Evolutionary conservation across 805 yeast genomes (phyloP).

Genomic region (Metahyphopichia silvanorum): DNA sequence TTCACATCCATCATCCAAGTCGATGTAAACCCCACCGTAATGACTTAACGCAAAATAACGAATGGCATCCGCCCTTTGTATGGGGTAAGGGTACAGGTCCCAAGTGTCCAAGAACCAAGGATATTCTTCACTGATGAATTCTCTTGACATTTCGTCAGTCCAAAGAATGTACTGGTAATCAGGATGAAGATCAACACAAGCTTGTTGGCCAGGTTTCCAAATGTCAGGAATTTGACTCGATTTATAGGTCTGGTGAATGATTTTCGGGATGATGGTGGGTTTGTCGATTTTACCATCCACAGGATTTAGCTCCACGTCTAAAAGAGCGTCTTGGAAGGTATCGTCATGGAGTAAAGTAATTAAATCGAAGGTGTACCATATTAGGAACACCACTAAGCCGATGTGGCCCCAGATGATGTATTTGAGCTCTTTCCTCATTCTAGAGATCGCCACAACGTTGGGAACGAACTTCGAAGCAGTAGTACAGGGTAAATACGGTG

Average conservation of each 20-base stretch:
- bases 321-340: slow-evolving; percentile 59
- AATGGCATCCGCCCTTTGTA: slow-evolving; percentile 87
- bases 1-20: slow-evolving; percentile 85
- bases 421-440: slow-evolving; percentile 65
- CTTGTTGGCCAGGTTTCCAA: slow-evolving; percentile 77
- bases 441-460: no score
- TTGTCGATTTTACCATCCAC: slow-evolving; percentile 37
- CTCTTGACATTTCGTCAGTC: slow-evolving; percentile 83
- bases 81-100: slow-evolving; percentile 75
- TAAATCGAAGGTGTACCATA: slow-evolving; percentile 69
- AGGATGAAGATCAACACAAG: slow-evolving; percentile 75
- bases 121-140: slow-evolving; percentile 73
- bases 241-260: slow-evolving; percentile 91
- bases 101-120: slow-evolving; percentile 85
- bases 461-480: no score
- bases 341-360: slow-evolving; percentile 74
- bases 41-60: slow-evolving; percentile 80
- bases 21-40: slow-evolving; percentile 89
- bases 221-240: slow-evolving; percentile 72
- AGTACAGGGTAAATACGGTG: no score
- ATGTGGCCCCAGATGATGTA: slow-evolving; percentile 59
- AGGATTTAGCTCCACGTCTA: slow-evolving; percentile 61
- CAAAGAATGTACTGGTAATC: slow-evolving; percentile 85
- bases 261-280: slow-evolving; percentile 73
- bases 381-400: slow-evolving; percentile 47